A percentile compares a stretch with the other conserved stretches of the same genome.
phyloP scores from a whole-genome alignment of 768 basidiomycete genomes.

The Trametes cingulata region DNA sequence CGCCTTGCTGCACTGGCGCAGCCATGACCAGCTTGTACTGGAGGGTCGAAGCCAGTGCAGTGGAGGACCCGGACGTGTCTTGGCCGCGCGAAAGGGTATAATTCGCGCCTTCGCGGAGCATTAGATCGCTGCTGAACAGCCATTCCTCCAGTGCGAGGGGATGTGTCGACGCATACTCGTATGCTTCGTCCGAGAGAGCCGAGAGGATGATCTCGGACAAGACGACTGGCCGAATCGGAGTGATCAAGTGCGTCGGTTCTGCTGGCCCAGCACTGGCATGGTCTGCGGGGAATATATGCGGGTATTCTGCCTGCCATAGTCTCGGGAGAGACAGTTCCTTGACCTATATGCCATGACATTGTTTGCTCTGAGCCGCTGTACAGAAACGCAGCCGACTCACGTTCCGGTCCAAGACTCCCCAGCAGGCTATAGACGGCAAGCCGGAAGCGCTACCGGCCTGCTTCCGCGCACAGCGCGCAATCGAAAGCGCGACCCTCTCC shows the following conservation, averaged over 20 bases:
- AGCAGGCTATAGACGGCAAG: conserved; percentile 29
- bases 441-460: conserved; percentile 2
- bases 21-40: conserved; percentile 51
- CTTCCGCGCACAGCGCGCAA: conserved; percentile 9
- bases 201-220: conserved; percentile 29
- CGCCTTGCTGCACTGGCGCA: conserved; percentile 77
- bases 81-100: conserved; percentile 32
- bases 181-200: conserved; percentile 28
- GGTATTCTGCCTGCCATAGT: conserved; percentile 21
- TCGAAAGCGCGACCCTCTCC: conserved; percentile 15
- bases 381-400: conserved; percentile 33
- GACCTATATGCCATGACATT: not conserved
- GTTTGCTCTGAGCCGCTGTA: conserved; percentile 21
- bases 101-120: conserved; percentile 55
- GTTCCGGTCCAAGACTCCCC: conserved; percentile 38
- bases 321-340: conserved; percentile 14
- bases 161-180: conserved; percentile 23
- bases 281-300: conserved; percentile 7
- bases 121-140: conserved; percentile 26
- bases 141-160: conserved; percentile 25
- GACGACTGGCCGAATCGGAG: conserved; percentile 16
- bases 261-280: not conserved
- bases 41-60: conserved; percentile 4
- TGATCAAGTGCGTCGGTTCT: conserved; percentile 19
- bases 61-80: conserved; percentile 9